phyloP scores from a whole-genome alignment of 495 filamentous ascomycete genomes.

The Hypoxylon trugodes region DNA sequence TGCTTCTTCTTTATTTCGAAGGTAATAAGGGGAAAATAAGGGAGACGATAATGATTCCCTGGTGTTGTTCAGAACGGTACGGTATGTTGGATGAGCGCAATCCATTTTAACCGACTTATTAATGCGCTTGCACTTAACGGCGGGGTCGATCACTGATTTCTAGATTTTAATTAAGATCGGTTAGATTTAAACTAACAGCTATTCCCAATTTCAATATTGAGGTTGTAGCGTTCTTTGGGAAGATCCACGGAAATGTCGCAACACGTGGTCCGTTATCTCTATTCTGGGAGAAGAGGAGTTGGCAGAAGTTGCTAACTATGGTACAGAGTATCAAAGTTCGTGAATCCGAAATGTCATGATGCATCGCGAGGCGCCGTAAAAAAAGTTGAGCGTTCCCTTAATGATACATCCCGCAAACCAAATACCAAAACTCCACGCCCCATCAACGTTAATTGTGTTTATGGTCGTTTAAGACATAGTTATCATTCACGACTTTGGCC shows the following conservation, averaged over 20 bases:
- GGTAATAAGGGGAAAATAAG: too few relatives aligned
- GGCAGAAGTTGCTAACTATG: conserved; percentile 14
- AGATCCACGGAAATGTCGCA: neutral
- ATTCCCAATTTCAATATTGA: too few relatives aligned
- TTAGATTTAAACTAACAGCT: too few relatives aligned
- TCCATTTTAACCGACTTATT: too few relatives aligned
- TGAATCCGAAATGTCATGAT: conserved; percentile 35
- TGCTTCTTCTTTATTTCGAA: too few relatives aligned
- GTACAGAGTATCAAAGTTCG: conserved; percentile 25
- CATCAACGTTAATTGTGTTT: conserved; percentile 15
- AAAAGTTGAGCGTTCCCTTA: conserved; percentile 6
- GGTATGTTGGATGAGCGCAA: too few relatives aligned
- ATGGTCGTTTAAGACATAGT: neutral
- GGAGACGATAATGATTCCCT: too few relatives aligned
- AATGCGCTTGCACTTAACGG: too few relatives aligned
- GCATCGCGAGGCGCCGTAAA: conserved; percentile 20
- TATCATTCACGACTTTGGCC: conserved; percentile 5
- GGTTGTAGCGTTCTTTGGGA: neutral
- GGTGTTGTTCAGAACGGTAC: too few relatives aligned
- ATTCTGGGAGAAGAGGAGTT: conserved; percentile 30
- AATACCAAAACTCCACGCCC: conserved; percentile 38
- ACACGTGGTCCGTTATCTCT: conserved; percentile 1
- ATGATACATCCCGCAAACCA: conserved; percentile 22
- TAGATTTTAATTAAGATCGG: too few relatives aligned
- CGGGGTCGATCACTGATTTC: too few relatives aligned